These are phyloP conservation scores for Bryoglossum gracile DNA, from an alignment of 495 filamentous ascomycete species.

Conservation along the genomic window DNA sequence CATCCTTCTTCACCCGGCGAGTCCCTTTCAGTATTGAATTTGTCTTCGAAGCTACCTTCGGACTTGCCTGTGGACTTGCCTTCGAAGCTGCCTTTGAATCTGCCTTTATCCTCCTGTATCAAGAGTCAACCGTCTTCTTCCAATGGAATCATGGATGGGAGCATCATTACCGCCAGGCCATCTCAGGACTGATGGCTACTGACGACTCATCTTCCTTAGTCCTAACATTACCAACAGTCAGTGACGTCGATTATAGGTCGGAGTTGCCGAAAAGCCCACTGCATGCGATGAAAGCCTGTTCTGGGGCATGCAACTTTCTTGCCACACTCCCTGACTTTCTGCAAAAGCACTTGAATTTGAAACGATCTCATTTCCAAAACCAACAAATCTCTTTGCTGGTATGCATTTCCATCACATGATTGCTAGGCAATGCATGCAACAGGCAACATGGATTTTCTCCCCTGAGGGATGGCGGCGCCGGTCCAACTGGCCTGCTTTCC, in stretches of 20 bases:
- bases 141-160: too few species aligned
- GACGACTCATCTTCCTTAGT: not conserved
- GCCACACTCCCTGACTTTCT: not conserved
- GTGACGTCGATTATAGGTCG: not conserved
- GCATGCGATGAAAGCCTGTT: not conserved
- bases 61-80: too few species aligned
- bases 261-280: not conserved
- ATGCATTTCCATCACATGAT: conserved; percentile 22
- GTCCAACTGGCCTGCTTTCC: not conserved
- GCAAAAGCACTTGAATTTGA: not conserved
- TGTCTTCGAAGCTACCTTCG: too few species aligned
- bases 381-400: conserved; percentile 1
- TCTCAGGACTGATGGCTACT: too few species aligned
- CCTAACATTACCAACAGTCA: not conserved
- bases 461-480: not conserved
- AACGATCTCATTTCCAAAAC: conserved; percentile 2
- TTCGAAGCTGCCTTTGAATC: too few species aligned
- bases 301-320: not conserved
- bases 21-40: too few species aligned
- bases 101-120: too few species aligned
- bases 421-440: conserved; percentile 9
- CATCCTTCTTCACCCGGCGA: too few species aligned
- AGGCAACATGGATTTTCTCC: conserved; percentile 5
- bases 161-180: too few species aligned
- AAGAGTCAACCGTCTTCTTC: too few species aligned